A percentile compares a stretch with the other conserved stretches of the same genome.
Evolutionary conservation across 352 stramenopile genomes (phyloP).

Genomic region (Phytophthora hibernalis): DNA sequence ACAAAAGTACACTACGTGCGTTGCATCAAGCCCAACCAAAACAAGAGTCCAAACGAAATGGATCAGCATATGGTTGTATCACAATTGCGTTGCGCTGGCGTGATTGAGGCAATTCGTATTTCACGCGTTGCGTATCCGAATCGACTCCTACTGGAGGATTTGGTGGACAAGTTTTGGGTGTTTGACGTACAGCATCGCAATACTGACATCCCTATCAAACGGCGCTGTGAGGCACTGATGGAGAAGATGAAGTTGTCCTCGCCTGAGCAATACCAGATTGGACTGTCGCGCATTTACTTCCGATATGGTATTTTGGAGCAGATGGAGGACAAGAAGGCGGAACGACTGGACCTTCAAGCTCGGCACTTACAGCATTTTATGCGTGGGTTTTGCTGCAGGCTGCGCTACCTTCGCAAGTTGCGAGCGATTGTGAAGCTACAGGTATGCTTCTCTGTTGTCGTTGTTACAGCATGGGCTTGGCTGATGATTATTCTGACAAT

Average conservation of each 20-base stretch:
- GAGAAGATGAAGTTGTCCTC: constrained; percentile 65
- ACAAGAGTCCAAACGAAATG: constrained; percentile 90
- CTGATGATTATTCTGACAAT: constrained; percentile 15
- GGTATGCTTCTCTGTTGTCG: constrained; percentile 31
- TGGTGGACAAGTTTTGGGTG: constrained; percentile 85
- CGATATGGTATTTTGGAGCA: constrained; percentile 79
- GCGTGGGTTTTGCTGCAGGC: constrained; percentile 64
- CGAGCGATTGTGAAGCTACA: constrained; percentile 83
- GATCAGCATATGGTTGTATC: constrained; percentile 94
- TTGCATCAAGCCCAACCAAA: constrained; percentile 99
- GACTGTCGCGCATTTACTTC: constrained; percentile 83
- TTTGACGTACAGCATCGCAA: constrained; percentile 56
- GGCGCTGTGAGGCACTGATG: constrained; percentile 67
- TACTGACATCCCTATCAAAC: constrained; percentile 47
- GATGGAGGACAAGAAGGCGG: constrained; percentile 76
- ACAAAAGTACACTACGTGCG: constrained; percentile 98
- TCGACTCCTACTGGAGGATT: constrained; percentile 89
- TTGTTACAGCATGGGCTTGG: neutral
- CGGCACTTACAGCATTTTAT: constrained; percentile 78
- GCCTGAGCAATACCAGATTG: constrained; percentile 82
- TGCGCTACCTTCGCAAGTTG: constrained; percentile 70
- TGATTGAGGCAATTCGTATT: constrained; percentile 99
- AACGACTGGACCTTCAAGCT: constrained; percentile 64
- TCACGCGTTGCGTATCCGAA: constrained; percentile 98
- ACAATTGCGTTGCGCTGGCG: constrained; percentile 97